A percentile compares a stretch with the other conserved stretches of the same genome.
Conservation (phyloP, 2,329 filamentous ascomycete species). For the Ceratocystis eucalypticola region DNA sequence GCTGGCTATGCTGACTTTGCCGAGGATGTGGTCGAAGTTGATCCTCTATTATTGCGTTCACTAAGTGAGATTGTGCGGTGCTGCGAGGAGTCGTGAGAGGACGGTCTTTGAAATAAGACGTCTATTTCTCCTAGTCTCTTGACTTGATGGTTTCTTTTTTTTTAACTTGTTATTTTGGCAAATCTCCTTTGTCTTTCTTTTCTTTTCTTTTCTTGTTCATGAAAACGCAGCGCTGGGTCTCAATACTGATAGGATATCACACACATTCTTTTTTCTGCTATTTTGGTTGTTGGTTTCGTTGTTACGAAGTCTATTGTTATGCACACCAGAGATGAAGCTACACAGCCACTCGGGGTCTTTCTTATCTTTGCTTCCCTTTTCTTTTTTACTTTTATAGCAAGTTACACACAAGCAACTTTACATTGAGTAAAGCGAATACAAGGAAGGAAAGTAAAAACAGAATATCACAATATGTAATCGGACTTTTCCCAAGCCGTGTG, state of each 20-base stretch:
- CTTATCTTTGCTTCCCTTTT: constrained; percentile 3
- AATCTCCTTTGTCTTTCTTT: background rate
- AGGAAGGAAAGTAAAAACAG: background rate
- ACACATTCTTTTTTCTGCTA: background rate
- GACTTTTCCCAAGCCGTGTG: background rate
- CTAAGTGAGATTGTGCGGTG: constrained; percentile 18
- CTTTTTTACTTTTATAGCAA: background rate
- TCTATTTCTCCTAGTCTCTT: background rate
- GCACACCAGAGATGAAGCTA: background rate
- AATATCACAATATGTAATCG: background rate
- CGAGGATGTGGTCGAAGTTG: constrained; percentile 13
- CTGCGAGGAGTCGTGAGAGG: constrained; percentile 9
- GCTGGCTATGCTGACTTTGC: background rate
- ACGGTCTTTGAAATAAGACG: background rate
- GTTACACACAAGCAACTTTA: background rate
- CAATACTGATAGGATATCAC: constrained; percentile 4
- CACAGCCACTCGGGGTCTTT: background rate
- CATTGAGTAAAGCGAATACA: background rate
- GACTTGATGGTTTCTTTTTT: background rate
- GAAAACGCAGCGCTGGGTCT: background rate
- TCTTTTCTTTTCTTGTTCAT: background rate
- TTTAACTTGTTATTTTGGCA: constrained; percentile 2
- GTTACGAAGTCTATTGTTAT: background rate
- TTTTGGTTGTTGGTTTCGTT: background rate
- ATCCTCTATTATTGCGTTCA: constrained; percentile 15